A percentile compares a stretch with the other conserved stretches of the same genome.
Evolutionary conservation across 208 protist genomes (phyloP).

Genomic region (Trypanosoma avium): DNA sequence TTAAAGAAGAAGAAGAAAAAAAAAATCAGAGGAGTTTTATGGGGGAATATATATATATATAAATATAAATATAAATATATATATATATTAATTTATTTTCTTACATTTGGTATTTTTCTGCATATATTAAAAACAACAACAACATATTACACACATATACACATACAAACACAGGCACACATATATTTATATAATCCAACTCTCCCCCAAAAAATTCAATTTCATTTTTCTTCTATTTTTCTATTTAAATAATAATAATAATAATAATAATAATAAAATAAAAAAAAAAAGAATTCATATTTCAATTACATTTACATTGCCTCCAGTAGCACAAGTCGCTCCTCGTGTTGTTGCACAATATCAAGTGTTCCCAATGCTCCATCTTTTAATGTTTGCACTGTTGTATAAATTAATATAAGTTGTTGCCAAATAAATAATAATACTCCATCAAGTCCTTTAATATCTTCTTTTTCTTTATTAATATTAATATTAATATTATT

Average conservation of each 20-base stretch:
- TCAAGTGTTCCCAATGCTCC: conserved; percentile 63
- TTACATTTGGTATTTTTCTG: background rate
- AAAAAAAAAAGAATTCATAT: conserved; percentile 34
- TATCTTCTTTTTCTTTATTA: background rate
- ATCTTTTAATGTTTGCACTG: conserved; percentile 43
- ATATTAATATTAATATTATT: too few species aligned
- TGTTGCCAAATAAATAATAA: conserved; percentile 58
- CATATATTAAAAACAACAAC: too few species aligned
- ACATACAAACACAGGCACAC: too few species aligned
- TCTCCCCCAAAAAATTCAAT: too few species aligned
- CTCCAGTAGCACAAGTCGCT: conserved; percentile 42
- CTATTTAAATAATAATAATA: too few species aligned
- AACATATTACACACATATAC: too few species aligned
- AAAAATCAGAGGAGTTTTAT: too few species aligned
- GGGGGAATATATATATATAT: conserved; percentile 8
- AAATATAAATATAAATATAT: conserved; percentile 5
- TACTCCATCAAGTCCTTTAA: conserved; percentile 54
- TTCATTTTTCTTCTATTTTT: too few species aligned
- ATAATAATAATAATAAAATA: conserved; percentile 42
- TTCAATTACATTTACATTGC: too few species aligned
- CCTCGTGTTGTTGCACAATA: conserved; percentile 72
- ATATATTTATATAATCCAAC: too few species aligned
- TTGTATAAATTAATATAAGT: conserved; percentile 35
- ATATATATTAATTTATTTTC: conserved; percentile 15
- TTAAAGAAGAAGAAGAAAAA: background rate